Percentiles rank a stretch among this genome's conserved stretches.
Evolutionary conservation across 805 yeast genomes (phyloP).

Genomic region (Clavispora asparagi): DNA sequence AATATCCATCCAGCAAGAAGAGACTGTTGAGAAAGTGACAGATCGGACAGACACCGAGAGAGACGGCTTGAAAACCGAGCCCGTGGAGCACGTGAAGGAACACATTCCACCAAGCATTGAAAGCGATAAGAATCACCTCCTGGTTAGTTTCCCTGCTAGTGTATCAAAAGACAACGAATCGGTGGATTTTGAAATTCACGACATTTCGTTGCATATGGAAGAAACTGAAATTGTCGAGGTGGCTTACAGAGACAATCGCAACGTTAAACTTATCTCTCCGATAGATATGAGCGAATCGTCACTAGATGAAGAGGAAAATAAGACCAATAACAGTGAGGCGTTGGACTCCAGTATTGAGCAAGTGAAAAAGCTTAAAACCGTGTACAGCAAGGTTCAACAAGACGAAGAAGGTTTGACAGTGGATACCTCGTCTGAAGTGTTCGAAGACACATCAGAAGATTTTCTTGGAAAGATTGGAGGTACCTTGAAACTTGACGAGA

Average conservation of each 20-base stretch:
- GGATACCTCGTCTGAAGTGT: constrained; percentile 2
- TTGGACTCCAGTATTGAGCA: neutral
- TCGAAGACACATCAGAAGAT: constrained; percentile 13
- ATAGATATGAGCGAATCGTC: neutral
- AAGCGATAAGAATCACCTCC: neutral
- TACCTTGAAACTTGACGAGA: constrained; percentile 11
- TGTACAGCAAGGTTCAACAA: neutral
- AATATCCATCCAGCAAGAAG: neutral
- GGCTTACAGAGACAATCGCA: neutral
- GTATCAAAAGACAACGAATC: neutral
- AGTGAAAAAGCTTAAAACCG: neutral
- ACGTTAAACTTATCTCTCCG: neutral
- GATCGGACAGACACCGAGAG: neutral
- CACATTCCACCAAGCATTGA: neutral
- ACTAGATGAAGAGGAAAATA: neutral
- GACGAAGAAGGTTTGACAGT: neutral
- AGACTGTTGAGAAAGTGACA: neutral
- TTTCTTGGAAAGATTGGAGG: constrained; percentile 14
- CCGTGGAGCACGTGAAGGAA: neutral
- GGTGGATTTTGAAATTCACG: neutral
- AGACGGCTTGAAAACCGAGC: neutral
- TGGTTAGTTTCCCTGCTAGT: neutral
- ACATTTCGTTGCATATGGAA: neutral
- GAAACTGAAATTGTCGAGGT: neutral
- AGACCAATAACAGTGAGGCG: neutral